Conservation (phyloP, 192 early-diverging fungal species). For the Chytriomyces confervae region DNA sequence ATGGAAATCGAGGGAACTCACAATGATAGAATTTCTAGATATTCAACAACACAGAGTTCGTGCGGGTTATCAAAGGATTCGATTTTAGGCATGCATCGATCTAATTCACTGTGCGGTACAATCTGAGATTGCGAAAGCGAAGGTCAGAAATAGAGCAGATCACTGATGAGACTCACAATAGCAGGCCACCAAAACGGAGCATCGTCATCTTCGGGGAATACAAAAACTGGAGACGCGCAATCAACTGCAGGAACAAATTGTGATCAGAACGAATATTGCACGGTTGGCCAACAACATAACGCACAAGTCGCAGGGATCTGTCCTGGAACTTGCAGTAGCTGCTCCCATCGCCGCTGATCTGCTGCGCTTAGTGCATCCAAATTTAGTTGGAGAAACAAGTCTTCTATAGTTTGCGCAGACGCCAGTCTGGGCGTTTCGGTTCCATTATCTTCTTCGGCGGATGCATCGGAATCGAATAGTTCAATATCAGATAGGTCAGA, state of each 20-base stretch:
- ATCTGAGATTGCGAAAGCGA: conserved; percentile 15
- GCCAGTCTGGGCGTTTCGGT: no score
- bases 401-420: conserved; percentile 24
- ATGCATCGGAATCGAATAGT: conserved; percentile 14
- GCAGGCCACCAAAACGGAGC: conserved; percentile 52
- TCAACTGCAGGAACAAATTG: conserved; percentile 20
- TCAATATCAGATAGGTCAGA: conserved; percentile 31
- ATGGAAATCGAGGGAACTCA: neutral
- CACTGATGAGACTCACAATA: conserved; percentile 32
- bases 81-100: conserved; percentile 36
- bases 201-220: conserved; percentile 41
- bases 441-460: neutral
- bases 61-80: conserved; percentile 7
- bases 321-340: conserved; percentile 27
- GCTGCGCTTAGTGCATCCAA: conserved; percentile 3
- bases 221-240: conserved; percentile 37
- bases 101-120: conserved; percentile 37
- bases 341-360: conserved; percentile 31
- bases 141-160: neutral
- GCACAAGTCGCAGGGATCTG: conserved; percentile 14
- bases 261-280: neutral
- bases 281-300: no score
- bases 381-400: conserved; percentile 18
- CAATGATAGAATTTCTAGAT: conserved; percentile 39
- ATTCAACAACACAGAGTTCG: conserved; percentile 39